Conservation (phyloP, 2,329 filamentous ascomycete species). For the Sarocladium kiliense region DNA sequence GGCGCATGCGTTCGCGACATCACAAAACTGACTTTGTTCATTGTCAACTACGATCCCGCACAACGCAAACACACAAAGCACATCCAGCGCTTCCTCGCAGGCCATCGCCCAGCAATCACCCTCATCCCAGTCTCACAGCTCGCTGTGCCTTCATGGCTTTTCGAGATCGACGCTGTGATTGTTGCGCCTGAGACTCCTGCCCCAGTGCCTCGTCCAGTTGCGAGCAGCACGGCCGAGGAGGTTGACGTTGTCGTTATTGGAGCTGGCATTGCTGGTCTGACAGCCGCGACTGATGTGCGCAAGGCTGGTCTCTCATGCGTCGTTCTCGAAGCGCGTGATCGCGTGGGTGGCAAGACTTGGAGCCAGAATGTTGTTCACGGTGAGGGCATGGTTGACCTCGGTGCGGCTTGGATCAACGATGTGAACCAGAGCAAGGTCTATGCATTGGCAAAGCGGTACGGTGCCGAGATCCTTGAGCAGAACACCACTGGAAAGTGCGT, state of each 20-base stretch:
- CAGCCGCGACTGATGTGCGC: conserved; percentile 29
- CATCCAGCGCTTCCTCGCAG: conserved; percentile 29
- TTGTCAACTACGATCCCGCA: conserved; percentile 36
- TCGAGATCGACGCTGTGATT: conserved; percentile 39
- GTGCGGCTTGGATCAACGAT: conserved; percentile 18
- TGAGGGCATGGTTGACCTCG: conserved; percentile 13
- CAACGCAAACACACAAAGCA: conserved; percentile 30
- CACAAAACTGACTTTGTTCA: conserved; percentile 34
- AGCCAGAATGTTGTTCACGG: conserved; percentile 12
- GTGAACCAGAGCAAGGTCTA: conserved; percentile 28
- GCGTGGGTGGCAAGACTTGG: conserved; percentile 14
- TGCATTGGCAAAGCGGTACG: conserved; percentile 30
- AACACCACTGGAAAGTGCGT: conserved; percentile 38
- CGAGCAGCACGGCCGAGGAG: conserved; percentile 8
- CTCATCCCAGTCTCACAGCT: conserved; percentile 36
- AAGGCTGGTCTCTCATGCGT: conserved; percentile 31
- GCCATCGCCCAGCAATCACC: conserved; percentile 36
- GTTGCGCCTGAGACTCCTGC: conserved; percentile 10
- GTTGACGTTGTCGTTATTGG: conserved; percentile 36
- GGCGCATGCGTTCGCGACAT: conserved; percentile 31
- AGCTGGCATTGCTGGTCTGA: conserved; percentile 34
- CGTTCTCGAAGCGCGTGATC: conserved; percentile 40
- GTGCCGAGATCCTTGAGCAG: conserved; percentile 40
- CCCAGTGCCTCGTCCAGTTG: not conserved
- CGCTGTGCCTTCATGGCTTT: conserved; percentile 30